Evolutionary conservation across 305 asterid genomes (phyloP).

Genomic region (Fraxinus nigra): DNA sequence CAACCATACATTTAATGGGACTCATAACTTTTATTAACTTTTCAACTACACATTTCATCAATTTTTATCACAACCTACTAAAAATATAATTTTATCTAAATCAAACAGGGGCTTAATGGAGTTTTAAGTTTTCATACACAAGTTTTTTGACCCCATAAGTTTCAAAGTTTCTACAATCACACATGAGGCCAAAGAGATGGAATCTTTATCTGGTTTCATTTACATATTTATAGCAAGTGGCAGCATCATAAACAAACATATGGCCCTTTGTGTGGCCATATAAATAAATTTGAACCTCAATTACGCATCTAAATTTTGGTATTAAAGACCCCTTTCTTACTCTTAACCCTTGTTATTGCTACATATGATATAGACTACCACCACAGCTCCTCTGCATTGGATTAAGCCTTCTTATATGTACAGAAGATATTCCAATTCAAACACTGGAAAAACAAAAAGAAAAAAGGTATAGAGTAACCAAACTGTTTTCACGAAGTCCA

Average conservation of each 20-base stretch:
- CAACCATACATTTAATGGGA: no score
- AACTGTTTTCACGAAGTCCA: neutral
- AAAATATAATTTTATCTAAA: no score
- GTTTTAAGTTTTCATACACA: neutral
- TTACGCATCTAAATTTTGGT: neutral
- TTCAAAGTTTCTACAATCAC: neutral
- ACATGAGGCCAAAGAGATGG: neutral
- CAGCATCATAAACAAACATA: neutral
- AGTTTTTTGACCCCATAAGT: neutral
- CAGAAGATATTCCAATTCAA: neutral
- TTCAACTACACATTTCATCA: no score
- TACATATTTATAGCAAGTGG: neutral
- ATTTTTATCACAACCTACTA: no score
- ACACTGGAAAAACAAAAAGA: neutral
- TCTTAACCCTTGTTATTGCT: neutral
- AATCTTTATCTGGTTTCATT: neutral
- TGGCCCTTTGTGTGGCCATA: neutral
- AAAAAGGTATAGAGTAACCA: neutral
- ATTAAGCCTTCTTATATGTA: neutral
- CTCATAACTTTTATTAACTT: no score
- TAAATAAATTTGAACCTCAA: neutral
- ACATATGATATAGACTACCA: neutral
- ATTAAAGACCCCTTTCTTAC: neutral
- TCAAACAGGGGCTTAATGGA: neutral
- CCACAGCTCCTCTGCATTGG: neutral